Evolutionary conservation across 2,329 filamentous ascomycete genomes (phyloP).

Genomic region (Coniella lustricola): DNA sequence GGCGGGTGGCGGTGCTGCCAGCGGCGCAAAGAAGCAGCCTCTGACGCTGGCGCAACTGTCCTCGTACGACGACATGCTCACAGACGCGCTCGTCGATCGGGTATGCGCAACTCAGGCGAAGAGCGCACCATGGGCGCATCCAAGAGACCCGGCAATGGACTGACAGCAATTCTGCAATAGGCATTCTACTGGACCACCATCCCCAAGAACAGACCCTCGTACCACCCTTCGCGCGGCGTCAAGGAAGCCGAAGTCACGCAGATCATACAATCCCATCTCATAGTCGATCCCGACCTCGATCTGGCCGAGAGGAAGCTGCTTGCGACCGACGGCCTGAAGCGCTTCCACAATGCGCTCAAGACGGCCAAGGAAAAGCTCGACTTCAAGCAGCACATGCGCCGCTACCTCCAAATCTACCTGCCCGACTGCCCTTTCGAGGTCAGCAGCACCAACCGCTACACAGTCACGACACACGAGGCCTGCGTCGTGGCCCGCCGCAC

Average conservation of each 20-base stretch:
- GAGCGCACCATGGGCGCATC: slow-evolving; percentile 1
- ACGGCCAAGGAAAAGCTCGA: slow-evolving; percentile 77
- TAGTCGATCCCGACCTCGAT: slow-evolving; percentile 65
- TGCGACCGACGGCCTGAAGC: slow-evolving; percentile 63
- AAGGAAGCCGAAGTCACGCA: slow-evolving; percentile 55
- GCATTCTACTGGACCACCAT: slow-evolving; percentile 95
- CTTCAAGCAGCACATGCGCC: slow-evolving; percentile 76
- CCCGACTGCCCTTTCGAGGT: slow-evolving; percentile 95
- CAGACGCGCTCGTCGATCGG: slow-evolving; percentile 90
- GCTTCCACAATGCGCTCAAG: slow-evolving; percentile 60
- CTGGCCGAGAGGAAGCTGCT: slow-evolving; percentile 68
- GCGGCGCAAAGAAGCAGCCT: slow-evolving; percentile 53
- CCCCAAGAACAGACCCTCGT: slow-evolving; percentile 85
- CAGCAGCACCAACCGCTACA: slow-evolving; percentile 85
- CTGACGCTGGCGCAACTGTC: slow-evolving; percentile 83
- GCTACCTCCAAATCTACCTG: slow-evolving; percentile 88
- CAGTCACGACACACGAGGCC: slow-evolving; percentile 83
- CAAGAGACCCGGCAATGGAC: slow-evolving; percentile 1
- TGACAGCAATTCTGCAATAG: slow-evolving; percentile 38
- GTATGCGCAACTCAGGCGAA: slow-evolving; percentile 50
- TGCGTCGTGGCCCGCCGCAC: slow-evolving; percentile 72
- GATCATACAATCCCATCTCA: slow-evolving; percentile 58
- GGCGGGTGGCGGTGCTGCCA: slow-evolving; percentile 29
- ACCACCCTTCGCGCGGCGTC: slow-evolving; percentile 75
- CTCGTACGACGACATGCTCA: slow-evolving; percentile 91